Evolutionary conservation across 108 stramenopile genomes (phyloP), one percentile per base, ranked within the genome.

Genomic region (Cyclotella baltica): DNA sequence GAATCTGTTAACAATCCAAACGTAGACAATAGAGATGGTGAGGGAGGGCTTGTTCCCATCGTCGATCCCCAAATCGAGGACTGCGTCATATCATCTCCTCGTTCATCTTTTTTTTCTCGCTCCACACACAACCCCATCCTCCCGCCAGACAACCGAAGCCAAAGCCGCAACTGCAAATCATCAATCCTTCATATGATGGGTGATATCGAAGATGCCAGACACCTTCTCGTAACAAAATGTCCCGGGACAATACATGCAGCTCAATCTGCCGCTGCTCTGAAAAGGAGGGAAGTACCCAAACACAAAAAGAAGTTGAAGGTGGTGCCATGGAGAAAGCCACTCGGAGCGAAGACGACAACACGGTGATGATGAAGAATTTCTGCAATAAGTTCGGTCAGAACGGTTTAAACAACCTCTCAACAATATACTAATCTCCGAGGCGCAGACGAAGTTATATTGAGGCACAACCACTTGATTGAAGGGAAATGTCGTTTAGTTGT

Each of bases 261-360:
- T n/a, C 36, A 30, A 16, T 33, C 63, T 2, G 27, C 43, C 4
- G 50, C 40, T 13, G 31, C 65, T 28, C 35, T 29, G 61, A 25
- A 53, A 62, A 37, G 16, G 28, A 8, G 20, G 38, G 30, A 22
- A 85, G 82, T 62, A 85, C 85, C 4, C 81, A n/a, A n/a, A n/a
- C n/a, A n/a, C n/a, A n/a, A n/a, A n/a, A n/a, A n/a, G n/a, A 81
- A 29, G 85, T 85, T 50, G 83, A 85, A 58, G 85, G 81, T 2
- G 81, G 29, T 36, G 20, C 62, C 38, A 19, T 3, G 29, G 3
- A 22, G 38, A 77, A 28, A 35, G 4, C 18, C 30, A 35, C 16
- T 22, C 36, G 18, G 16, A 3, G 23, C 31, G 47, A 67, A 38
- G 70, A 59, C 23, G 25, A 27, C 16, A 66, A 66, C 16, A 73